Evolutionary conservation across 1,139 yeast species (phyloP), one percentile per base, ranked within the genome.

Genomic region (Suhomyces bolitotheri): DNA sequence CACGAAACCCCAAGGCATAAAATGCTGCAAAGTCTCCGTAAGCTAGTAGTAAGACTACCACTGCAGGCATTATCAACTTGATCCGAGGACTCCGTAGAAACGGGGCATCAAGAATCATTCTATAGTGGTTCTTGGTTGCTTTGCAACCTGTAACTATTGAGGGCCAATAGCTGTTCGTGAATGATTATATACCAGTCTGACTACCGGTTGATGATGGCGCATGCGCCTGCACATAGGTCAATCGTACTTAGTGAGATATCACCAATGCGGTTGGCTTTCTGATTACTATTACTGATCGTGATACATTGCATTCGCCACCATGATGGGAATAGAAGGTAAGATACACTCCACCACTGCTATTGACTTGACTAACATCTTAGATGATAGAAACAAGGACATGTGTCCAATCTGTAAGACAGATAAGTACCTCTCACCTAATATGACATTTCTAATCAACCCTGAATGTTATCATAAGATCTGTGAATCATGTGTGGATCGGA

Each of bases 341-440:
- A 17, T 6, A 10, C 10, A 16, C 8, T 4, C 17, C 20, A n/a
- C 16, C 8, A 8, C 22, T 13, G 15, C 27, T 14, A 2, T 16
- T 17, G 12, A 7, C 12, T 5, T 7, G 29, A 36, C 39, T 41
- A 39, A 39, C 45, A 17, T 14, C 16, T 19, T 23, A 51, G 74
- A 66, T 45, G 73, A 65, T 22, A 50, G 69, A 26, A 42, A 76
- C 6, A 67, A 68, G 60, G 98, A 92, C 64, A 82, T 90, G 82
- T 92, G 99, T 71, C 98, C 98, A 25, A 89, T 94, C 54, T 92
- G 99, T 71, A 88, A 92, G 63, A 89, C 97, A 29, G 96, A 94
- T 58, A 71, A 92, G 59, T 92, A 92, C 60, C 71, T 92, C 44
- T 88, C 96, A 29, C 97, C 98, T 24, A 90, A 90, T 51, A 86